Percentiles rank a stretch among this genome's conserved stretches.
Conservation (phyloP, 179 eudicot species). For the Sideroxylon spinosum region DNA sequence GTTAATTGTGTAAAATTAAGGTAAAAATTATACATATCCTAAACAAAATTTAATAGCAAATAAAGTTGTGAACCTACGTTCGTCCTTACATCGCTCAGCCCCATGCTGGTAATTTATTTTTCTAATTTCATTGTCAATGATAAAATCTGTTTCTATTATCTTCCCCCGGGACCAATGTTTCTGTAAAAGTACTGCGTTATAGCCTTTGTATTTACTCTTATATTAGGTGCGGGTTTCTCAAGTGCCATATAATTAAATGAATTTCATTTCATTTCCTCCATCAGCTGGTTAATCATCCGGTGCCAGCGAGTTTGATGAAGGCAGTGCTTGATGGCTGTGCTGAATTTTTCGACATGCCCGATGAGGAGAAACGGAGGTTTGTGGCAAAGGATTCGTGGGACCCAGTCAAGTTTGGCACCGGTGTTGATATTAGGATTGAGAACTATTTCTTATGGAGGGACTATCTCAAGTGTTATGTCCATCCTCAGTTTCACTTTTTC, state of each 20-base stretch:
- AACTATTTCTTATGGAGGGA: slow-evolving; percentile 54
- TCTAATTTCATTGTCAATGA: too few relatives aligned
- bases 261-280: too few relatives aligned
- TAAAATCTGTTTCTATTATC: too few relatives aligned
- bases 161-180: neutral
- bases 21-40: too few relatives aligned
- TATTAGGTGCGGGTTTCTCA: neutral
- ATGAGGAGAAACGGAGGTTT: slow-evolving; percentile 44
- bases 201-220: neutral
- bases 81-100: too few relatives aligned
- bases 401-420: slow-evolving; percentile 52
- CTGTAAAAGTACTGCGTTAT: neutral
- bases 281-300: slow-evolving; percentile 58
- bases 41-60: too few relatives aligned
- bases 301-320: slow-evolving; percentile 38
- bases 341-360: slow-evolving; percentile 43
- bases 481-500: slow-evolving; percentile 51
- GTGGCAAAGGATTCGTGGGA: slow-evolving; percentile 36
- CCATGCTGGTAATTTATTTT: too few relatives aligned
- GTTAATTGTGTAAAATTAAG: too few relatives aligned
- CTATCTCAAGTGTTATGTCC: slow-evolving; percentile 41
- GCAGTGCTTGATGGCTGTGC: slow-evolving; percentile 27
- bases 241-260: neutral
- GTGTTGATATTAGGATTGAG: slow-evolving; percentile 39
- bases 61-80: too few relatives aligned